A percentile compares a stretch with the other conserved stretches of the same genome.
phyloP scores from a whole-genome alignment of 768 basidiomycete species.

The Cystobasidiopsis lactophilus region DNA sequence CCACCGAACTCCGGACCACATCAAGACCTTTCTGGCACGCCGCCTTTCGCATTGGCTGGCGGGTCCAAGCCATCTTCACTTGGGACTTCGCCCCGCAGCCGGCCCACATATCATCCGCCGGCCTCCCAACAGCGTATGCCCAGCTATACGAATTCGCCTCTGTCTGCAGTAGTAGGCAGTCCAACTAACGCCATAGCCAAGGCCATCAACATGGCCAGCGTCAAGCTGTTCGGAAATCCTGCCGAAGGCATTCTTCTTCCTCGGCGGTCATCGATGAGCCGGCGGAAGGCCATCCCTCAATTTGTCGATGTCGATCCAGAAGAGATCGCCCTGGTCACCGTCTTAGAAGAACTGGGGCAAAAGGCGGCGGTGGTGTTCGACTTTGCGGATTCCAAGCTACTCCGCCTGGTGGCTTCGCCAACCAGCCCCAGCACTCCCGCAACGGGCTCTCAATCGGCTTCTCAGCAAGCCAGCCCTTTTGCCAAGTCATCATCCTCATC shows the following conservation, averaged over 20 bases:
- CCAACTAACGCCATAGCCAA: constrained; percentile 23
- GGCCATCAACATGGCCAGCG: constrained; percentile 25
- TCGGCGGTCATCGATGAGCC: constrained; percentile 30
- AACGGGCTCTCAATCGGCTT: constrained; percentile 20
- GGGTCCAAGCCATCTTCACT: constrained; percentile 5
- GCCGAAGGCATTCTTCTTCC: constrained; percentile 20
- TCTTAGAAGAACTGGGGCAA: constrained; percentile 78
- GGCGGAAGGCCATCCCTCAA: constrained; percentile 10
- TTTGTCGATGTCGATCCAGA: constrained; percentile 17
- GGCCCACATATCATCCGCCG: constrained; percentile 16
- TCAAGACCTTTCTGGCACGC: constrained; percentile 23
- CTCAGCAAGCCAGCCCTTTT: constrained; percentile 8
- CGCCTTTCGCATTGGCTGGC: constrained; percentile 25
- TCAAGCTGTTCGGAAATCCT: constrained; percentile 25
- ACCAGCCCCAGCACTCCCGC: constrained; percentile 13
- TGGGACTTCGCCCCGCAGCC: constrained; percentile 13
- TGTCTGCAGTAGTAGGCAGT: constrained; percentile 16
- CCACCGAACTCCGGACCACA: constrained; percentile 11
- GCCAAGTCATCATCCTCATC: constrained; percentile 4
- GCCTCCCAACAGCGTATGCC: constrained; percentile 15
- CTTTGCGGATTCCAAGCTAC: constrained; percentile 77
- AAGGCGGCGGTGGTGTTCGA: constrained; percentile 84
- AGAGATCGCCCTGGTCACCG: constrained; percentile 12
- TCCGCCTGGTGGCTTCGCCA: constrained; percentile 34
- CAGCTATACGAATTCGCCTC: constrained; percentile 13